A percentile compares a stretch with the other conserved stretches of the same genome.
phyloP scores from a whole-genome alignment of 2,329 filamentous ascomycete species.

The Colletotrichum limetticola region DNA sequence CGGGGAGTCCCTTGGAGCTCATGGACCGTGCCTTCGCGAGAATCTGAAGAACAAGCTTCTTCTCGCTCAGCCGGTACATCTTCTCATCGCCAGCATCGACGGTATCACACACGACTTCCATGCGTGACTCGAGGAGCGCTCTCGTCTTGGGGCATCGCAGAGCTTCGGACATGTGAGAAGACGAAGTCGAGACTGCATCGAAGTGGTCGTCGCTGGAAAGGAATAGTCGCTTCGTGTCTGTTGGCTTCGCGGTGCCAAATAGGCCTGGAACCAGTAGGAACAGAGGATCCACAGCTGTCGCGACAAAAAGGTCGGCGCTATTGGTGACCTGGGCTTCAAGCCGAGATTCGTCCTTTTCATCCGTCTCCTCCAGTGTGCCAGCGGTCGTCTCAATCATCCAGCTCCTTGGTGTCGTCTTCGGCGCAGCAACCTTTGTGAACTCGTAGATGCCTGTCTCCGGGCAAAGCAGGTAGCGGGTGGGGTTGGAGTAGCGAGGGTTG shows the following conservation, averaged over 20 bases:
- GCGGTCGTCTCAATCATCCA: constrained; percentile 65
- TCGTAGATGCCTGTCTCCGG: constrained; percentile 72
- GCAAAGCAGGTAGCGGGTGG: constrained; percentile 71
- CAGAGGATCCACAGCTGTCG: constrained; percentile 84
- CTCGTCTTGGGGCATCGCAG: constrained; percentile 60
- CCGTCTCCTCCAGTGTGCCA: constrained; percentile 34
- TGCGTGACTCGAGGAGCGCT: constrained; percentile 69
- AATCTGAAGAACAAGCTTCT: constrained; percentile 75
- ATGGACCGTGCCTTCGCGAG: constrained; percentile 78
- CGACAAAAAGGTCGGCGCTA: constrained; percentile 80
- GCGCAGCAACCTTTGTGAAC: constrained; percentile 67
- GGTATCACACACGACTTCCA: constrained; percentile 80
- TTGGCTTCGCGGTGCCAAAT: constrained; percentile 55
- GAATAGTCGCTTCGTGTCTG: constrained; percentile 70
- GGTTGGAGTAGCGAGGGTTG: constrained; percentile 65
- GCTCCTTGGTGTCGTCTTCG: constrained; percentile 65
- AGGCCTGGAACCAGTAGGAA: constrained; percentile 86
- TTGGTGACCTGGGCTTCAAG: constrained; percentile 60
- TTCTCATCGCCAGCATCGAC: constrained; percentile 85
- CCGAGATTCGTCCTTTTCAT: constrained; percentile 34
- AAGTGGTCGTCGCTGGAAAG: constrained; percentile 78
- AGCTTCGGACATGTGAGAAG: constrained; percentile 69
- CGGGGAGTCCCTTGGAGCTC: constrained; percentile 72
- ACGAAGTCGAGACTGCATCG: constrained; percentile 67
- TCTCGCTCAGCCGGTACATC: constrained; percentile 83